phyloP scores from a whole-genome alignment of 1,284 basidiomycete species.

The Inonotus hispidus region DNA sequence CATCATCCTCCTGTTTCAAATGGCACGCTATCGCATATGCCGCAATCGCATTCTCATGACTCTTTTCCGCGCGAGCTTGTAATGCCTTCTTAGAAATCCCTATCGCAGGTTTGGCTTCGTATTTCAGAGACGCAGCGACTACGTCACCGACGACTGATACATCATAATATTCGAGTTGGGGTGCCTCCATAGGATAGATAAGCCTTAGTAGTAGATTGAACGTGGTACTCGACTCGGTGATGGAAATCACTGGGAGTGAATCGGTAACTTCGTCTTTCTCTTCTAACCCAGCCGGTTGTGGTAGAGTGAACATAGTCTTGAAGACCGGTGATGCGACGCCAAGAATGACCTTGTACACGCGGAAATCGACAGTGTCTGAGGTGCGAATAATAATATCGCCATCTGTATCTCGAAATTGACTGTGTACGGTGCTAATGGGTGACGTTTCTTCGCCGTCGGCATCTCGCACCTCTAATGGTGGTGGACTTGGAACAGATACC shows the following conservation, averaged over 20 bases:
- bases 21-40: slow-evolving; percentile 2
- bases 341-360: slow-evolving; percentile 23
- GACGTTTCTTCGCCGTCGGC: too few species aligned
- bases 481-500: too few species aligned
- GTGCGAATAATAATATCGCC: slow-evolving; percentile 22
- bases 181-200: slow-evolving; percentile 33
- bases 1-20: slow-evolving; percentile 5
- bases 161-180: neutral
- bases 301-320: slow-evolving; percentile 25
- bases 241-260: slow-evolving; percentile 34
- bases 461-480: too few species aligned
- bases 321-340: slow-evolving; percentile 24
- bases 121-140: slow-evolving; percentile 33
- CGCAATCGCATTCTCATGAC: neutral
- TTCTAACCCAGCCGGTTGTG: slow-evolving; percentile 9
- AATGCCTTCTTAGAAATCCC: neutral
- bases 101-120: slow-evolving; percentile 28
- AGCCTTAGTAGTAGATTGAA: slow-evolving; percentile 49
- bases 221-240: slow-evolving; percentile 35
- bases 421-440: too few species aligned
- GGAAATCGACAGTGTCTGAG: slow-evolving; percentile 21
- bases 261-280: slow-evolving; percentile 27
- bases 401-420: neutral
- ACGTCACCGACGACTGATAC: slow-evolving; percentile 19
- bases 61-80: neutral